phyloP scores from a whole-genome alignment of 2,329 filamentous ascomycete species.

The Ramularia collo-cygni region DNA sequence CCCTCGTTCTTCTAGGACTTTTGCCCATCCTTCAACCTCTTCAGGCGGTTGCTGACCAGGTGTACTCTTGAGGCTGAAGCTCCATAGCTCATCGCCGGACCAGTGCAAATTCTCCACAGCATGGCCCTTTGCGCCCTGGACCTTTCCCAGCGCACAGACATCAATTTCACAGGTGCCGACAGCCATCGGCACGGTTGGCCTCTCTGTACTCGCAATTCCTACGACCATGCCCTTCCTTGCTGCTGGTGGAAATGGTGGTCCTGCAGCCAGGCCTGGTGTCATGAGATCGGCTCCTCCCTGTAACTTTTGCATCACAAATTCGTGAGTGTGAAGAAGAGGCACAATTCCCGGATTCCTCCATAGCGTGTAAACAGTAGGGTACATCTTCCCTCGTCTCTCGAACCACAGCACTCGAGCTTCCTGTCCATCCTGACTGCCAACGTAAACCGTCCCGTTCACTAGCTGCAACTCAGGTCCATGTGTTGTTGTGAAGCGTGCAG shows the following conservation, averaged over 20 bases:
- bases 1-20: conserved; percentile 28
- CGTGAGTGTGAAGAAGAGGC: conserved; percentile 57
- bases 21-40: conserved; percentile 46
- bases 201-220: conserved; percentile 55
- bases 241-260: conserved; percentile 54
- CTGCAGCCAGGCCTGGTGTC: conserved; percentile 59
- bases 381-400: conserved; percentile 51
- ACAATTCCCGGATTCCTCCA: conserved; percentile 58
- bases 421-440: conserved; percentile 50
- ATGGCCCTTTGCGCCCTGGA: conserved; percentile 56
- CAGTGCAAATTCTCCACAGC: conserved; percentile 61
- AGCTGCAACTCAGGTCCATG: conserved; percentile 54
- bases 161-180: conserved; percentile 61
- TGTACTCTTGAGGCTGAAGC: conserved; percentile 50
- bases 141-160: conserved; percentile 47
- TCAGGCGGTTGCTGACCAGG: conserved; percentile 49
- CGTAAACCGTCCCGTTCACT: conserved; percentile 58
- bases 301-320: conserved; percentile 56
- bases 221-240: conserved; percentile 56
- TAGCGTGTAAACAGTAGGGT: conserved; percentile 55
- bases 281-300: conserved; percentile 61
- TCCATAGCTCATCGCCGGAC: conserved; percentile 64
- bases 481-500: conserved; percentile 60
- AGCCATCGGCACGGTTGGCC: conserved; percentile 55
- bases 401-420: conserved; percentile 60